phyloP scores from a whole-genome alignment of 306 rosid genomes.

The Glycine soja region DNA sequence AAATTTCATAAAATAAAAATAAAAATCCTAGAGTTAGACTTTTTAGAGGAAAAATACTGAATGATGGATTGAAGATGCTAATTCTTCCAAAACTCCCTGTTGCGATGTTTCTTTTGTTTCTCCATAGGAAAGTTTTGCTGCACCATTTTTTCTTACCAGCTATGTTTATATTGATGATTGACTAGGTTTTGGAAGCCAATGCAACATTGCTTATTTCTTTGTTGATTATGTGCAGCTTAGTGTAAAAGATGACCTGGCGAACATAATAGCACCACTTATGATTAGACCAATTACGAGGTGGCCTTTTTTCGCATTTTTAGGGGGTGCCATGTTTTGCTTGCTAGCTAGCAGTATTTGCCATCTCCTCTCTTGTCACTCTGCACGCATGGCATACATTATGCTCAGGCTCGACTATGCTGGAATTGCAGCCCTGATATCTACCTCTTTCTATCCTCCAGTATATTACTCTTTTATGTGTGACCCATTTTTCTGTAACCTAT shows the following conservation, averaged over 20 bases:
- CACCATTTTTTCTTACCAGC: background rate
- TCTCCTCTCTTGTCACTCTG: conserved; percentile 92
- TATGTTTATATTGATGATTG: conserved; percentile 36
- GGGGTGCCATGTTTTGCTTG: conserved; percentile 98
- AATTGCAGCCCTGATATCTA: conserved; percentile 92
- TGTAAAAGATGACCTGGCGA: conserved; percentile 79
- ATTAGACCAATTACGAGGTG: conserved; percentile 90
- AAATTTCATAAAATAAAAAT: background rate
- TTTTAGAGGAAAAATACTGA: conserved; percentile 13
- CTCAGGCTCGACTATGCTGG: conserved; percentile 98
- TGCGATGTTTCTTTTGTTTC: conserved; percentile 7
- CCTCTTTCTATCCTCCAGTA: conserved; percentile 94
- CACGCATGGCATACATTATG: conserved; percentile 83
- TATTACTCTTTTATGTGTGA: conserved; percentile 96
- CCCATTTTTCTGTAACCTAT: conserved; percentile 91
- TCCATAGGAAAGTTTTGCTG: background rate
- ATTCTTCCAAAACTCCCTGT: conserved; percentile 30
- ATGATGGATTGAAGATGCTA: conserved; percentile 30
- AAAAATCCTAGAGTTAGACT: background rate
- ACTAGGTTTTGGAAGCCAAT: conserved; percentile 32
- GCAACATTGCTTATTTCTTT: conserved; percentile 37
- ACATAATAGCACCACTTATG: conserved; percentile 79
- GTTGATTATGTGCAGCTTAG: conserved; percentile 64
- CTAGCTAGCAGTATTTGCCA: conserved; percentile 93
- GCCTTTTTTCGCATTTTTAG: conserved; percentile 93